Conservation (phyloP, 176 grass and related monocot genomes). For the Cenchrus purpureus region DNA sequence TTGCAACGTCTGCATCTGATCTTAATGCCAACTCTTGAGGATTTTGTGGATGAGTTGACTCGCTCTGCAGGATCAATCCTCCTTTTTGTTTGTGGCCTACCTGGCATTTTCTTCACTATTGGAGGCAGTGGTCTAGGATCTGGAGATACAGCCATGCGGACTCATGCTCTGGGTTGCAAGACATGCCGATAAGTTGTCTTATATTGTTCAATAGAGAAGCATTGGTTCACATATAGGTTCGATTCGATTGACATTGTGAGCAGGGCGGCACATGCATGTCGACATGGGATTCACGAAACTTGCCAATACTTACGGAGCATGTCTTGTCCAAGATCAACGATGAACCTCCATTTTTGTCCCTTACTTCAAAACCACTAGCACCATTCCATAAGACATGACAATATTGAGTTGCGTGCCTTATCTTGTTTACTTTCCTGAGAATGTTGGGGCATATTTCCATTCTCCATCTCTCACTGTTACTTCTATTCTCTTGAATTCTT, state of each 20-base stretch:
- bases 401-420: constrained; percentile 4
- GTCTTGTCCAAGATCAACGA: neutral
- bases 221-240: neutral
- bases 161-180: neutral
- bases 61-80: neutral
- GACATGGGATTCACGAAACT: neutral
- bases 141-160: constrained; percentile 4
- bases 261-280: neutral
- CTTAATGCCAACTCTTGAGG: neutral
- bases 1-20: neutral
- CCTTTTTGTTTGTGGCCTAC: neutral
- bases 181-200: neutral
- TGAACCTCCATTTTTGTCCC: constrained; percentile 10
- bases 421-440: neutral
- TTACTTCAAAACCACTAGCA: constrained; percentile 3
- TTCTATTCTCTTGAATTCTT: neutral
- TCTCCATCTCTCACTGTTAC: neutral
- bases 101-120: constrained; percentile 5
- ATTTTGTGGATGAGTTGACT: neutral
- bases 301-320: neutral
- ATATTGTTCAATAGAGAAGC: neutral
- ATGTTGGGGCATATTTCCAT: neutral
- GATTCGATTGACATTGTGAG: neutral
- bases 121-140: constrained; percentile 4
- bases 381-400: constrained; percentile 12